Conservation (phyloP, 2,329 filamentous ascomycete genomes). For the Trichophyton schoenleinii region DNA sequence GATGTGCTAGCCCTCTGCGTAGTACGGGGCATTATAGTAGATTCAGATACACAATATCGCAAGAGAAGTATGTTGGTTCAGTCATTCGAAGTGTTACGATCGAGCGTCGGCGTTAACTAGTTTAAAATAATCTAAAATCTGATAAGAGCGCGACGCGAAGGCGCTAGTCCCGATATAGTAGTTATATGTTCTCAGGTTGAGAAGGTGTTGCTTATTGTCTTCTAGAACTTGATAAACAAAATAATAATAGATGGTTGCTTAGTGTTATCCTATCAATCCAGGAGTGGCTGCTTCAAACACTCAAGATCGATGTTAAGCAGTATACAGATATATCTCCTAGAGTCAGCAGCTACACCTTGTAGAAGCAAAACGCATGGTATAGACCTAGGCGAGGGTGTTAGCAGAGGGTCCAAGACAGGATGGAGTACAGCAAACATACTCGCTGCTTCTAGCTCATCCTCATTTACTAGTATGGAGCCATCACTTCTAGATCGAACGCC, state of each 20-base stretch:
- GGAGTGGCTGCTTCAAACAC: too few relatives aligned
- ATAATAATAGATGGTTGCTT: not conserved
- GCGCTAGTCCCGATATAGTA: not conserved
- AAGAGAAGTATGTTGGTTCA: not conserved
- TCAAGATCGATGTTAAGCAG: not conserved
- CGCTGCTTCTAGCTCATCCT: conserved; percentile 85
- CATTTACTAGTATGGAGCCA: conserved; percentile 55
- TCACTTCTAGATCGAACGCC: conserved; percentile 63
- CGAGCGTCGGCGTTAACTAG: not conserved
- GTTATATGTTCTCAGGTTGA: too few relatives aligned
- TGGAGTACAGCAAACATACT: conserved; percentile 30
- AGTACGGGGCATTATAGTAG: not conserved
- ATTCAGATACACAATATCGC: not conserved
- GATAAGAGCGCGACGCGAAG: conserved; percentile 6
- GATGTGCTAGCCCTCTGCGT: not conserved
- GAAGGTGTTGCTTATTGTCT: not conserved
- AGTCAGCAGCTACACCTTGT: conserved; percentile 56
- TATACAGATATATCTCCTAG: not conserved
- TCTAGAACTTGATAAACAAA: not conserved
- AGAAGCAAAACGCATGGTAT: conserved; percentile 93
- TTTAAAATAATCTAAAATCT: not conserved
- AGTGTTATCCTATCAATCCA: not conserved
- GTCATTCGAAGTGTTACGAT: not conserved
- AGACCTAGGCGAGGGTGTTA: conserved; percentile 40
- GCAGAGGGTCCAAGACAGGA: not conserved